A percentile compares a stretch with the other conserved stretches of the same genome.
Evolutionary conservation across 1,284 basidiomycete genomes (phyloP).

Genomic region (Ustilago cynodontis): DNA sequence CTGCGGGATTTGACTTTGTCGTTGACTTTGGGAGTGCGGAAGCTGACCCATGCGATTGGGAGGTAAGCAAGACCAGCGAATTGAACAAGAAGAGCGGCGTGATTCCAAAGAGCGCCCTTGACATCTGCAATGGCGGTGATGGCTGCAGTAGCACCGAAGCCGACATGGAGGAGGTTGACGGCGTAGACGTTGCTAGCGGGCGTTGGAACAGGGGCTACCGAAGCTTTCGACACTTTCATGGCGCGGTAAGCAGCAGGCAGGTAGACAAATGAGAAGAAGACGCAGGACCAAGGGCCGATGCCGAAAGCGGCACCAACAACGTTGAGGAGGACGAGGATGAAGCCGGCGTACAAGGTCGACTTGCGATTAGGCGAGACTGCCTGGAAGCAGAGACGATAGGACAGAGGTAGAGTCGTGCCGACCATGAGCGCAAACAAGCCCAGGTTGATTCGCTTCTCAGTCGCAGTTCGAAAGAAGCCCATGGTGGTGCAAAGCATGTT

Average conservation of each 20-base stretch:
- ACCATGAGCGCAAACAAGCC: conserved; percentile 45
- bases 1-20: conserved; percentile 32
- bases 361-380: conserved; percentile 54
- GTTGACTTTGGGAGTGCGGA: conserved; percentile 47
- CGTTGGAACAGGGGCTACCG: conserved; percentile 44
- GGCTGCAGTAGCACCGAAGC: conserved; percentile 17
- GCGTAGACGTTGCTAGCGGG: conserved; percentile 46
- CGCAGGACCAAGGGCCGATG: conserved; percentile 36
- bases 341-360: conserved; percentile 30
- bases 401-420: conserved; percentile 27
- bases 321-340: conserved; percentile 40
- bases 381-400: conserved; percentile 48
- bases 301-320: conserved; percentile 37
- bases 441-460: conserved; percentile 40
- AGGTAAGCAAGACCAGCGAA: conserved; percentile 37
- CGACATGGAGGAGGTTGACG: conserved; percentile 37
- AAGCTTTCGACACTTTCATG: conserved; percentile 35
- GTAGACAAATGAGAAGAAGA: conserved; percentile 34
- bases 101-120: conserved; percentile 25
- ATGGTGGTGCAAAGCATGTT: conserved; percentile 49
- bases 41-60: conserved; percentile 41
- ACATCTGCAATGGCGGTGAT: conserved; percentile 24
- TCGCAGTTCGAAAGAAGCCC: conserved; percentile 35
- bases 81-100: conserved; percentile 33
- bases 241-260: conserved; percentile 37